Base-by-base conservation (phyloP, 1,139 yeast genomes). In the Spathaspora sp. region DNA sequence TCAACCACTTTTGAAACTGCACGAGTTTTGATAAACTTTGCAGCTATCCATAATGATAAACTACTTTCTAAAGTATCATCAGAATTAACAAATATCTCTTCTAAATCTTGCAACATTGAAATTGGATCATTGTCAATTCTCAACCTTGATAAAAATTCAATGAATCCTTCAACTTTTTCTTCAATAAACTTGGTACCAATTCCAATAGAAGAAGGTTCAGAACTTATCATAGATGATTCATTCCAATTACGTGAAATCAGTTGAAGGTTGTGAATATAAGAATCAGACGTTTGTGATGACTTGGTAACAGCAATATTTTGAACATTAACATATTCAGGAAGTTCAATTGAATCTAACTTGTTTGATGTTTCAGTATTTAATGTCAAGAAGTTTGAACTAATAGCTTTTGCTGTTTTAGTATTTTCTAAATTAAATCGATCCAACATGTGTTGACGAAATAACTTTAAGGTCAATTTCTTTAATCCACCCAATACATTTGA, bases 281-380 rank as follows among this genome's bases (percentile, higher is more conserved):
- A 25, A 31, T 15, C 18, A 15, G 16, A 4, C 8, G 26, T 40
- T 33, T 18, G 38, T 11, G 4, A n/a, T 10, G 27, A 23, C 20
- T 23, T 51, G 43, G n/a, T n/a, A n/a, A 51, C 58, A 1, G 61
- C 56, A 10, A 72, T 52, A 33, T 63, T 65, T 17, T 52, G 59
- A 1, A 72, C 74, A 51, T 73, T 64, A 9, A 74, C 67, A 46
- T 65, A 60, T 1, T 71, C 66, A 1, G 78, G 78, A n/a, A 74
- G 56, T 43, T 70, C 68, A 20, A 74, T 63, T 26, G 64, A 57
- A 44, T 74, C 77, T 2, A 73, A 52, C 33, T 54, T 59, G 47
- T 72, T 72, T 1, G 41, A 23, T 5, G 17, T 16, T 20, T 23
- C 42, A 4, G 16, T 26, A 17, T 36, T 17, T 17, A 18, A 8